Base-by-base conservation (phyloP, 1,139 yeast species). In the Scheffersomyces quercinus region DNA sequence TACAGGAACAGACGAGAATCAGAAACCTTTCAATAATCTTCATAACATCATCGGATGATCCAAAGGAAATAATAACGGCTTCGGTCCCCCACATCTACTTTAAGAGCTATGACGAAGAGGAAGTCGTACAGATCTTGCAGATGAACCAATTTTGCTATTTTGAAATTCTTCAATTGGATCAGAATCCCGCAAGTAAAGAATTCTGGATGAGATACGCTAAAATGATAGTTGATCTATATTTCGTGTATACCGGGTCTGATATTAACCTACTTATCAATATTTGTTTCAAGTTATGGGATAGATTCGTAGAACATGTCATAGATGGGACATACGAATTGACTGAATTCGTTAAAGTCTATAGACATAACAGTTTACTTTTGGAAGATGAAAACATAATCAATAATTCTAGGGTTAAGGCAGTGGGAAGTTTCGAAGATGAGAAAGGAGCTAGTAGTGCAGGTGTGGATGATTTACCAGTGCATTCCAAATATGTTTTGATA, bases 401-500 rank as follows among this genome's bases (percentile, higher is more conserved):
- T 48, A 70, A 66, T 51, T 58, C 73, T 2, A 50, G 57, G 2
- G 65, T 70, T 6, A 42, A 50, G 12, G 35, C 20, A 14, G 15
- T 14, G n/a, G 35, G 35, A 7, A 68, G 65, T 38, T 68, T 56
- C 42, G 55, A 55, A 37, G 56, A 56, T 12, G 69, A 64, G 40
- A 46, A 47, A 28, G 50, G 54, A 7, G 40, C 39, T 12, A 44
- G 44, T 2, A 39, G 40, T 15, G 48, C 49, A 7, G 43, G 48
- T 10, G 58, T 60, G 2, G 57, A 56, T 29, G 81, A 74, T 51
- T 65, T 84, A 45, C 83, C 88, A 0, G 57, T 62, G 10, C 73
- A 76, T 44, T 76, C 88, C n/a, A 83, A 83, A 56, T 82, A 70
- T 53, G 65, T 85, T 3, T 62, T 86, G 20, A 71, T 85, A 41